phyloP scores from a whole-genome alignment of 768 basidiomycete genomes.

The Symmetrospora coprosmae region DNA sequence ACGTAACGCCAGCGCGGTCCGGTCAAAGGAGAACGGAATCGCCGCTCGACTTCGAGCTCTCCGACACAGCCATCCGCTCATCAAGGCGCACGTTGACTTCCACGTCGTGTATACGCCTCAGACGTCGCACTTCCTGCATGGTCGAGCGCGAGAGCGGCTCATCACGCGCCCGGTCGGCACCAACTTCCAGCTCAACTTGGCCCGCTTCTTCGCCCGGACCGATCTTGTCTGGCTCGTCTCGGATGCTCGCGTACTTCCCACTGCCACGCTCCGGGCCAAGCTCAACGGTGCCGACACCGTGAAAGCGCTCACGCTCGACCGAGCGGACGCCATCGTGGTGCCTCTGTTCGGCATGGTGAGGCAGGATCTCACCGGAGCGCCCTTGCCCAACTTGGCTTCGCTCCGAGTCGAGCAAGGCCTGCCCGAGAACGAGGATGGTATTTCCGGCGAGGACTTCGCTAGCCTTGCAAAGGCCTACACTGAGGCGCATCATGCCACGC shows the following conservation, averaged over 20 bases:
- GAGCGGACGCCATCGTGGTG: slow-evolving; percentile 32
- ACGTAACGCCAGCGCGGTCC: slow-evolving; percentile 12
- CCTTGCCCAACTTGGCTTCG: slow-evolving; percentile 19
- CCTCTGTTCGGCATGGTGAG: slow-evolving; percentile 31
- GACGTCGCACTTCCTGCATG: slow-evolving; percentile 18
- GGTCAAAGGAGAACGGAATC: slow-evolving; percentile 7
- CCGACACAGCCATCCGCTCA: slow-evolving; percentile 24
- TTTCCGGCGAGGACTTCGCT: slow-evolving; percentile 24
- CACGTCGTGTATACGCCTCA: slow-evolving; percentile 29
- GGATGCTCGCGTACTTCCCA: slow-evolving; percentile 29
- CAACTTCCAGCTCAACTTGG: slow-evolving; percentile 34
- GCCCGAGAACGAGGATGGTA: slow-evolving; percentile 10
- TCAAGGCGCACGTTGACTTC: slow-evolving; percentile 29
- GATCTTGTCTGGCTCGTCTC: slow-evolving; percentile 31
- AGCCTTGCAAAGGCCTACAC: slow-evolving; percentile 24
- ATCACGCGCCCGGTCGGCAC: slow-evolving; percentile 27
- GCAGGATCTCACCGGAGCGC: slow-evolving; percentile 16
- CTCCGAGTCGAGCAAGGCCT: slow-evolving; percentile 5
- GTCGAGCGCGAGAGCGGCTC: slow-evolving; percentile 31
- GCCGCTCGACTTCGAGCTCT: slow-evolving; percentile 22
- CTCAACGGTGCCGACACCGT: slow-evolving; percentile 21
- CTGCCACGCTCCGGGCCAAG: slow-evolving; percentile 19
- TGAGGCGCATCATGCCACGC: slow-evolving; percentile 4
- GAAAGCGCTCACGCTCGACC: slow-evolving; percentile 25
- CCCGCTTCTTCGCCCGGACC: slow-evolving; percentile 32